Evolutionary conservation across 805 yeast genomes (phyloP).

Genomic region (Myxozyma geophila): DNA sequence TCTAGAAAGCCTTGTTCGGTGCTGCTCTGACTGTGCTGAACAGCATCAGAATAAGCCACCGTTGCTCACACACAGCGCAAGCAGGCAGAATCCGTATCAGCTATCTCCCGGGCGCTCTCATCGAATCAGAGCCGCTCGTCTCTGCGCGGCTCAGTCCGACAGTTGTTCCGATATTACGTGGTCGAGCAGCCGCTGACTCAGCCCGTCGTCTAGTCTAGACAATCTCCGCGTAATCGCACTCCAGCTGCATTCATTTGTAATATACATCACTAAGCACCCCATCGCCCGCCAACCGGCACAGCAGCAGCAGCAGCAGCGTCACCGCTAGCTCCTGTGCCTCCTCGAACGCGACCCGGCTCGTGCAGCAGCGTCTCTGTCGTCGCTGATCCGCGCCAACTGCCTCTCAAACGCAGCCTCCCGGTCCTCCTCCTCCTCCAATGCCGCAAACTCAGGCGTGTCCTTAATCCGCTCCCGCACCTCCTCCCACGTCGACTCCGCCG

Average conservation of each 20-base stretch:
- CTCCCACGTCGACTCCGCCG: constrained; percentile 48
- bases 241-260: too few species aligned
- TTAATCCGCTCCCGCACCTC: constrained; percentile 44
- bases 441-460: constrained; percentile 45
- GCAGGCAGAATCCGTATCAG: too few species aligned
- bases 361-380: background rate
- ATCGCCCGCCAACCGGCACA: too few species aligned
- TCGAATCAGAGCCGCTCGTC: constrained; percentile 12
- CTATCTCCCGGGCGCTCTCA: background rate
- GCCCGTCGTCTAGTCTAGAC: background rate
- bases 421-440: constrained; percentile 45
- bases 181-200: background rate
- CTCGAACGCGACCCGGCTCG: too few species aligned
- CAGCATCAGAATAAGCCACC: too few species aligned
- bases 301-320: too few species aligned
- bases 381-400: constrained; percentile 38
- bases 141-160: constrained; percentile 9
- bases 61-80: too few species aligned
- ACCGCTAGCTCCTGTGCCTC: too few species aligned
- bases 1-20: background rate
- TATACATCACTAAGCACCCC: too few species aligned
- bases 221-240: background rate
- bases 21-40: too few species aligned
- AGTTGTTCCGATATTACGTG: background rate
- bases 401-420: constrained; percentile 46